Evolutionary conservation across 192 early-diverging fungal species (phyloP).

Genomic region (Spizellomyces punctatus): DNA sequence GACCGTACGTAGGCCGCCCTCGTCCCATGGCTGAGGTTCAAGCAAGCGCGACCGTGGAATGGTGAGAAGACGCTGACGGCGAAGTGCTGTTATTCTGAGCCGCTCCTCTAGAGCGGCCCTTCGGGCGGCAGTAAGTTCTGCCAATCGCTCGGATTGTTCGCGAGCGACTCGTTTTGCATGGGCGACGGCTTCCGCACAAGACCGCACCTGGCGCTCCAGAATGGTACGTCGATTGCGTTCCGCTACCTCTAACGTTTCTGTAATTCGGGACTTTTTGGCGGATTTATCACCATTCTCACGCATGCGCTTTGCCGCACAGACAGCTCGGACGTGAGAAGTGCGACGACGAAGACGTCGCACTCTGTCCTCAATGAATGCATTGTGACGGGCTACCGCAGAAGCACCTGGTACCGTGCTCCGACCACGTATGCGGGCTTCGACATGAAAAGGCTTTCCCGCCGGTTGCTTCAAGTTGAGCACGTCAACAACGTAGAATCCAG

Average conservation of each 20-base stretch:
- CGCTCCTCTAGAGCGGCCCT: conserved; percentile 41
- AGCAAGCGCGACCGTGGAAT: conserved; percentile 38
- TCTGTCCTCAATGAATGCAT: conserved; percentile 50
- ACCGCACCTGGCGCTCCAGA: conserved; percentile 35
- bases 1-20: conserved; percentile 5
- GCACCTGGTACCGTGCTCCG: conserved; percentile 18
- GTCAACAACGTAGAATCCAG: conserved; percentile 58
- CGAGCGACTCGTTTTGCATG: conserved; percentile 45
- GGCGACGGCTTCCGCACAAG: conserved; percentile 35
- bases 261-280: conserved; percentile 12
- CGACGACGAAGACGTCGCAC: conserved; percentile 34
- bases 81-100: conserved; percentile 14
- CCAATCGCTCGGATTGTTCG: conserved; percentile 26
- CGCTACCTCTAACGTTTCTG: conserved; percentile 34
- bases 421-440: conserved; percentile 42
- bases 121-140: conserved; percentile 15
- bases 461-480: conserved; percentile 47
- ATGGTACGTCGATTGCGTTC: conserved; percentile 38
- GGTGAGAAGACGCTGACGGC: conserved; percentile 24
- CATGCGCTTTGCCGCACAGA: conserved; percentile 27
- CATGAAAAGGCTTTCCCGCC: conserved; percentile 51
- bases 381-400: conserved; percentile 22
- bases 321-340: conserved; percentile 37
- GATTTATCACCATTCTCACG: conserved; percentile 15
- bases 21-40: conserved; percentile 12